These are phyloP conservation scores for Saccharomyces jurei DNA, from an alignment of 805 yeast genomes.

Conservation along the genomic window DNA sequence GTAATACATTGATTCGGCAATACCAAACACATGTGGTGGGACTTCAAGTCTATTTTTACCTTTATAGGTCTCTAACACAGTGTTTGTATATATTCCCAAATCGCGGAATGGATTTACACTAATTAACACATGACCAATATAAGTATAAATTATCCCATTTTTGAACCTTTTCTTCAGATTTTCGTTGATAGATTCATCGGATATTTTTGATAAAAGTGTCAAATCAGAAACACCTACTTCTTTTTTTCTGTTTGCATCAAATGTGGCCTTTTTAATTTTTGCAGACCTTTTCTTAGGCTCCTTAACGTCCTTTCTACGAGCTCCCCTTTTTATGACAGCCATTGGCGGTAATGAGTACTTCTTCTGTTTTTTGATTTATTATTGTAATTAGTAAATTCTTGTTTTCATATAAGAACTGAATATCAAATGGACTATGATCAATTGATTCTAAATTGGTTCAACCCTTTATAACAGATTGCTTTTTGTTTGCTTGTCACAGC, in stretches of 20 bases:
- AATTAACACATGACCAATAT: slow-evolving; percentile 88
- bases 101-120: slow-evolving; percentile 96
- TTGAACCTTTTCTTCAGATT: slow-evolving; percentile 82
- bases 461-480: not conserved
- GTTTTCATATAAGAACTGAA: not conserved
- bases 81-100: slow-evolving; percentile 86
- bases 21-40: slow-evolving; percentile 96
- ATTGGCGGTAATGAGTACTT: slow-evolving; percentile 27
- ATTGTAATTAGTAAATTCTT: not conserved
- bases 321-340: slow-evolving; percentile 76
- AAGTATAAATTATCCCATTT: slow-evolving; percentile 85
- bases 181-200: slow-evolving; percentile 88
- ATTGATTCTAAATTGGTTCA: not conserved
- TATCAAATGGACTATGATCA: not conserved
- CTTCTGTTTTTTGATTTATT: not conserved
- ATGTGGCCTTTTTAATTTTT: slow-evolving; percentile 78
- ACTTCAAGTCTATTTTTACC: slow-evolving; percentile 93
- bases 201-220: slow-evolving; percentile 77
- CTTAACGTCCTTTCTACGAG: slow-evolving; percentile 44
- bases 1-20: slow-evolving; percentile 95
- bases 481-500: not conserved
- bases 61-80: slow-evolving; percentile 63
- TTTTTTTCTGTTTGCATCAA: slow-evolving; percentile 78
- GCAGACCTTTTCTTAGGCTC: slow-evolving; percentile 48
- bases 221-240: slow-evolving; percentile 98